Conservation (phyloP, 192 early-diverging fungal genomes). For the Powellomyces hirtus region DNA sequence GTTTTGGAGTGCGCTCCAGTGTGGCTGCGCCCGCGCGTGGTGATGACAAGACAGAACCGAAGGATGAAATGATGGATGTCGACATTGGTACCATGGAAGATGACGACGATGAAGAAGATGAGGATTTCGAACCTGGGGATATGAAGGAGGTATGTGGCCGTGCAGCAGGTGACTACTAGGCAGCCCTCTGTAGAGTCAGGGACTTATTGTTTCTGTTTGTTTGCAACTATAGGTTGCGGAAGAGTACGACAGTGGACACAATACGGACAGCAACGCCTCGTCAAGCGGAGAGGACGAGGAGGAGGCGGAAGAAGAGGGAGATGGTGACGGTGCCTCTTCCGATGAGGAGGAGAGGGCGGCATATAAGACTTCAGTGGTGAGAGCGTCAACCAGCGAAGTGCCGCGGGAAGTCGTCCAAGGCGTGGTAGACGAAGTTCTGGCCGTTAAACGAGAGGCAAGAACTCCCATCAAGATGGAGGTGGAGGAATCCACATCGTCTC, state of each 20-base stretch:
- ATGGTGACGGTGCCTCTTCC: neutral
- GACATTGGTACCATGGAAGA: neutral
- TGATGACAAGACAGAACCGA: neutral
- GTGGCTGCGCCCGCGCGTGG: neutral
- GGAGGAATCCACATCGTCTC: neutral
- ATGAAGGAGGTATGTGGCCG: neutral
- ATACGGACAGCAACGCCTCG: slow-evolving; percentile 3
- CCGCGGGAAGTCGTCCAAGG: neutral
- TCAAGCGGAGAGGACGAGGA: neutral
- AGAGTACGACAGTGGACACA: slow-evolving; percentile 29
- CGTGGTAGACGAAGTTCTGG: slow-evolving; percentile 5
- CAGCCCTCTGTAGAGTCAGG: too few relatives aligned
- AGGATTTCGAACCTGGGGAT: slow-evolving; percentile 22
- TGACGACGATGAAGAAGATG: slow-evolving; percentile 16
- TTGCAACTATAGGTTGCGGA: slow-evolving; percentile 1
- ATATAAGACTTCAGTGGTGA: slow-evolving; percentile 1
- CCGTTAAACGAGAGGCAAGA: neutral
- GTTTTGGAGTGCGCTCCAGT: neutral
- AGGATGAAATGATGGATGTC: neutral
- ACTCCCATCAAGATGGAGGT: too few relatives aligned
- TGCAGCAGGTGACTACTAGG: too few relatives aligned
- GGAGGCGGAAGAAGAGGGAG: slow-evolving; percentile 14
- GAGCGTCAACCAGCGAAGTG: neutral
- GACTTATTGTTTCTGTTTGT: neutral
- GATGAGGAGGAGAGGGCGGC: neutral